Conservation (phyloP, 139 green algal genomes). For the Desmodesmus armatus region DNA sequence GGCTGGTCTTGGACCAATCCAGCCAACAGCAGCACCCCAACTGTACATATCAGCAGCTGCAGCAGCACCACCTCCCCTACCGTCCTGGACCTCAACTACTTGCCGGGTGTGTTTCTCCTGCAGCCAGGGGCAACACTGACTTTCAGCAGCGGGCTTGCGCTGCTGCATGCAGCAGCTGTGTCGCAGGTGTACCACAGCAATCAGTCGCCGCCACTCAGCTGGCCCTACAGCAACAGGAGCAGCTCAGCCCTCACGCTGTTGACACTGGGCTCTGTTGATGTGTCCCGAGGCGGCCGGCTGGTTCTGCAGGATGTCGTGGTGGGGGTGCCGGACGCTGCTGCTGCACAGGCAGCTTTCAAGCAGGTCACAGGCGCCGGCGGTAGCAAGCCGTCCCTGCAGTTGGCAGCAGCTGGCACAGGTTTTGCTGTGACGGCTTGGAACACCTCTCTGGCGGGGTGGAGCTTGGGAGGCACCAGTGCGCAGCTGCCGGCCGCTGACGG, state of each 20-base stretch:
- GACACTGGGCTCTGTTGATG: conserved; percentile 25
- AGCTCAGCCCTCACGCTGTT: not conserved
- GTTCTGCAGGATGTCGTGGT: not conserved
- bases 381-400: not conserved
- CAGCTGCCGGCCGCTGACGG: conserved; percentile 3
- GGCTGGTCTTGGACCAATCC: no score
- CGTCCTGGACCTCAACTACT: conserved; percentile 2
- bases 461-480: not conserved
- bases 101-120: not conserved
- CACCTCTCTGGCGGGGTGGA: no score
- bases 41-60: no score
- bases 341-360: not conserved
- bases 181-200: no score
- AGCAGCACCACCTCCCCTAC: not conserved
- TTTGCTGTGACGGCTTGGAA: no score
- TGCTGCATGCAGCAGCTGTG: not conserved
- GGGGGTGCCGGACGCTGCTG: not conserved
- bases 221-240: not conserved
- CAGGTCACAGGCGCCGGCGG: no score
- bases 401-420: no score
- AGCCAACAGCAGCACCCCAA: no score
- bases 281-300: not conserved
- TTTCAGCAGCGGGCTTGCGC: not conserved
- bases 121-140: not conserved
- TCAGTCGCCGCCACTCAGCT: no score